Evolutionary conservation across 1,139 yeast species (phyloP).

Genomic region (Blastobotrys apis): DNA sequence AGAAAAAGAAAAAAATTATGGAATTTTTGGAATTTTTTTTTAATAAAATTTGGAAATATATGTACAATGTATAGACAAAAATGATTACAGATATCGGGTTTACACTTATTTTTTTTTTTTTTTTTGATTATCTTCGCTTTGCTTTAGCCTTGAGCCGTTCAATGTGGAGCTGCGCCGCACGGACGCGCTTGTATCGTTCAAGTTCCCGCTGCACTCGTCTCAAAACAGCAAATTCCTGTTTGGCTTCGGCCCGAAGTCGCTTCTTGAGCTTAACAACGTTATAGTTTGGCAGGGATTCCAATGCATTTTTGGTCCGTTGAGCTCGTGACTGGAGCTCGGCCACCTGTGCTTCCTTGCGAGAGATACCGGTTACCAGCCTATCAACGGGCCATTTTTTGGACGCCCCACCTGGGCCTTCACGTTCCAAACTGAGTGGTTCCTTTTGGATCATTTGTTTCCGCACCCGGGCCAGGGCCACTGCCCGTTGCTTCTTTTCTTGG

Average conservation of each 20-base stretch:
- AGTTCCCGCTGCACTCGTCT: conserved; percentile 17
- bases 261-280: conserved; percentile 12
- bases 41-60: not conserved
- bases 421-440: not conserved
- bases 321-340: conserved; percentile 14
- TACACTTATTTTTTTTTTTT: not conserved
- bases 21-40: not conserved
- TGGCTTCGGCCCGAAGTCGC: conserved; percentile 15
- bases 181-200: conserved; percentile 16
- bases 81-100: too few relatives aligned
- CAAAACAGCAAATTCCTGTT: conserved; percentile 15
- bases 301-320: conserved; percentile 8
- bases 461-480: conserved; percentile 7
- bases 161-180: conserved; percentile 12
- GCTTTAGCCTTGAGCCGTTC: conserved; percentile 8
- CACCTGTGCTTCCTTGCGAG: conserved; percentile 7
- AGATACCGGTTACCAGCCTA: conserved; percentile 12
- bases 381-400: conserved; percentile 13
- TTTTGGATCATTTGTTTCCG: conserved; percentile 1
- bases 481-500: conserved; percentile 11
- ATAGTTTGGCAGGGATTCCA: conserved; percentile 14
- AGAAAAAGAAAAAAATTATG: not conserved
- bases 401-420: conserved; percentile 17
- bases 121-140: not conserved
- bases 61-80: conserved; percentile 1